Base-by-base conservation (phyloP, 1,284 basidiomycete genomes). In the Malassezia obtusa region DNA sequence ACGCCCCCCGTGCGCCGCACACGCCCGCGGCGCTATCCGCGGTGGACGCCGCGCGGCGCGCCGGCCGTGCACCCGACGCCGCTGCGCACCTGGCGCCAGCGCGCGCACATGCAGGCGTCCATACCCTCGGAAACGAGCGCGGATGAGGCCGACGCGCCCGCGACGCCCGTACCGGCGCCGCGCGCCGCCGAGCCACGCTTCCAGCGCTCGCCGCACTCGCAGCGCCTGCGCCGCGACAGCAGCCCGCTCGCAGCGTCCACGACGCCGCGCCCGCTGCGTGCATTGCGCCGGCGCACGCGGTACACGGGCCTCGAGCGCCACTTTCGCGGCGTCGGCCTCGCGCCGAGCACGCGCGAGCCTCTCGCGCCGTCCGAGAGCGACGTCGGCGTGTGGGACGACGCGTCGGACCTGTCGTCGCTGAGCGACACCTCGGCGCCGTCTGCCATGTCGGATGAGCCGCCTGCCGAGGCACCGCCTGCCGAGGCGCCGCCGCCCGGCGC, bases 151-250 rank as follows among this genome's bases (percentile, higher is more conserved):
- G 30, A 31, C 3, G 30, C 30, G 30, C 11, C 30, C 6, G 6
- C 30, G 6, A 2, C 4, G 11, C 11, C 11, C 30, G 11, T 2
- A 3, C 11, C 30, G 30, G 10, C 30, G 30, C 30, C 30, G 6
- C 8, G 30, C 2, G 30, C n/a, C 30, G 30, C 30, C 30, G 30
- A 5, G 6, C 26, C 38, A 21, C 17, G 17, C 3, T 40, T 40
- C 19, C 38, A 21, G 24, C 47, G 53, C 19, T 56, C 53, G 22
- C 53, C 53, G 7, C n/a, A 33, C 17, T 56, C 53, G 8, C 48
- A 30, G 14, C 53, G 53, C 8, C 35, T 56, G 11, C 48, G 49
- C 11, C 48, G 53, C 9, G n/a, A 49, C 19, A 40, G 40, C 2
- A 38, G 35, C 28, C 46, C 46, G 19, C 11, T 11, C 8, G 24